Base-by-base conservation (phyloP, 148 eudicot species). In the Persicaria tinctoria region DNA sequence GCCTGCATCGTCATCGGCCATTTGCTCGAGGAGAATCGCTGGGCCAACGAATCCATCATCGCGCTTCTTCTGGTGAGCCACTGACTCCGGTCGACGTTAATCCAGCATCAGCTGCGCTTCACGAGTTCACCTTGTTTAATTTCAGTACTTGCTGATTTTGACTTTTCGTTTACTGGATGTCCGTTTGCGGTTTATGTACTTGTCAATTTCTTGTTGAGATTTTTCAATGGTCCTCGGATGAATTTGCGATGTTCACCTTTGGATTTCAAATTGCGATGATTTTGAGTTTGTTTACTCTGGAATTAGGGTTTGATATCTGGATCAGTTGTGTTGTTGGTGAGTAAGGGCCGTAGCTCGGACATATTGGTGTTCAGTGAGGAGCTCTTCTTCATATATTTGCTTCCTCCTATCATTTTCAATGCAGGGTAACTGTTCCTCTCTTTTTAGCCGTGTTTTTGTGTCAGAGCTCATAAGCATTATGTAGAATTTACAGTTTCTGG, bases 321-420 rank as follows among this genome's bases (percentile, higher is more conserved):
- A 81, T 85, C 74, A 70, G 76, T 92, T 74, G 88, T 95, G 16
- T 75, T 90, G 49, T 51, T 90, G 77, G 48, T 84, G 72, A 89
- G 85, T 73, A 87, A 86, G 85, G 96, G 96, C 74, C 78, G 81
- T 70, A 90, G 78, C 76, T 89, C 96, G 2, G 87, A 84, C 51
- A 84, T 95, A 32, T 82, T 95, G 48, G 90, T 85, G 53, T 95
- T 95, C 80, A 85, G 85, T 74, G 99, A 95, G 80, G 99, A 95
- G 77, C 80, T 95, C 32, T 95, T 95, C 88, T 95, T 95, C 82
- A 92, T 95, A 72, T 95, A 95, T 83, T 73, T 95, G 77, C 88
- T 95, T 55, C 99, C 99, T 45, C 99, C 97, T 8, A 95, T 95
- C 80, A 95, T 95, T 23, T 95, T 95, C 77, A 95, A 95, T 85